These are phyloP conservation scores for Bryoglossum gracile DNA, from an alignment of 495 filamentous ascomycete species.

Conservation along the genomic window DNA sequence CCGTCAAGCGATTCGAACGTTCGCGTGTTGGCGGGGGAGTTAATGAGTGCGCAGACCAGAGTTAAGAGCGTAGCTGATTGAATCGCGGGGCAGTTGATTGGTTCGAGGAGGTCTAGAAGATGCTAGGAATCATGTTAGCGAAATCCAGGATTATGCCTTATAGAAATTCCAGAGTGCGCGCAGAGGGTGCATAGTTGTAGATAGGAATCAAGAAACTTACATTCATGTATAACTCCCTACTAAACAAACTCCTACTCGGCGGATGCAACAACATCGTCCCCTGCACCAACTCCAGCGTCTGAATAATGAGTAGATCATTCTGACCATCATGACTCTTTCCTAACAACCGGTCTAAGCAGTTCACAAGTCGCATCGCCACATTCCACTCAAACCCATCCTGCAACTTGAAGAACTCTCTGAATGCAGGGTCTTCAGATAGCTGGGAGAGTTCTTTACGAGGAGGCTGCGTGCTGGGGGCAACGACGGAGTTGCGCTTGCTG, in stretches of 20 bases:
- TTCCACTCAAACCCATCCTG: conserved; percentile 99
- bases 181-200: neutral
- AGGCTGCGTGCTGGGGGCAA: conserved; percentile 38
- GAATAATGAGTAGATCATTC: conserved; percentile 84
- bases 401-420: conserved; percentile 91
- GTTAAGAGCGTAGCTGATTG: conserved; percentile 85
- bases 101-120: conserved; percentile 89
- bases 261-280: conserved; percentile 87
- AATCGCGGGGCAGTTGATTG: conserved; percentile 82
- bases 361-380: conserved; percentile 77
- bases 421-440: conserved; percentile 78
- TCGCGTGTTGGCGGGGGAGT: conserved; percentile 75
- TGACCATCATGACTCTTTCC: conserved; percentile 71
- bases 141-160: conserved; percentile 1
- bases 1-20: conserved; percentile 92
- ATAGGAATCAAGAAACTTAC: conserved; percentile 31
- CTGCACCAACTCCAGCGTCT: conserved; percentile 83
- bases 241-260: conserved; percentile 82
- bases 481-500: conserved; percentile 27
- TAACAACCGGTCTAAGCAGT: conserved; percentile 80
- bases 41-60: conserved; percentile 80
- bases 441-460: conserved; percentile 54
- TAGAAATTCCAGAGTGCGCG: no score
- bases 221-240: conserved; percentile 91
- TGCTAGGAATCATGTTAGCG: conserved; percentile 37